Evolutionary conservation across 2,329 filamentous ascomycete genomes (phyloP).

Genomic region (Trichoderma guizhouense): DNA sequence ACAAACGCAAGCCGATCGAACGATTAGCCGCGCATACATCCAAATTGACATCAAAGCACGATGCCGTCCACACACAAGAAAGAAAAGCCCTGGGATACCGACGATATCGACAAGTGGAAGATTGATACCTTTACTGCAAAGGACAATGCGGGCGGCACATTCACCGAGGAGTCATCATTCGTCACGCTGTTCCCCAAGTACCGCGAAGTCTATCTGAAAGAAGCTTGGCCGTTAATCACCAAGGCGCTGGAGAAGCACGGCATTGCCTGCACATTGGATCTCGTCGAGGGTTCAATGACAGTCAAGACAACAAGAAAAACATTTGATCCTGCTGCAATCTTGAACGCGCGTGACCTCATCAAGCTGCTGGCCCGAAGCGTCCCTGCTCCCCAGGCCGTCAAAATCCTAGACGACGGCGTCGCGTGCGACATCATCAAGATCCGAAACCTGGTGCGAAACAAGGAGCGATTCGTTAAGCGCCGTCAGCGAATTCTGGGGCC

Average conservation of each 20-base stretch:
- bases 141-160: slow-evolving; percentile 81
- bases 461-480: slow-evolving; percentile 92
- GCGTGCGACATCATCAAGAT: slow-evolving; percentile 98
- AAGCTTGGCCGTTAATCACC: slow-evolving; percentile 90
- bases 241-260: slow-evolving; percentile 81
- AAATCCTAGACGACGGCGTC: slow-evolving; percentile 87
- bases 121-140: slow-evolving; percentile 79
- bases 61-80: slow-evolving; percentile 90
- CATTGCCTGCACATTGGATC: slow-evolving; percentile 86
- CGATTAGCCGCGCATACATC: background rate
- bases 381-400: slow-evolving; percentile 86
- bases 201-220: slow-evolving; percentile 87
- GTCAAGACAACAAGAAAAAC: slow-evolving; percentile 93
- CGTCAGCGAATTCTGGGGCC: slow-evolving; percentile 90
- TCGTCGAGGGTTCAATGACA: slow-evolving; percentile 94
- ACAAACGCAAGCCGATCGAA: too few relatives aligned
- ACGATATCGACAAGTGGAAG: slow-evolving; percentile 98
- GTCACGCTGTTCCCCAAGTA: slow-evolving; percentile 89
- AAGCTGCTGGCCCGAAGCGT: slow-evolving; percentile 89
- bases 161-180: slow-evolving; percentile 92
- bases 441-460: slow-evolving; percentile 82
- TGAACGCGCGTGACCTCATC: slow-evolving; percentile 92
- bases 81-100: slow-evolving; percentile 93
- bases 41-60: background rate
- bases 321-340: slow-evolving; percentile 85